These are phyloP conservation scores for Xylariaceae sp. DNA, from an alignment of 2,329 filamentous ascomycete species.

Conservation along the genomic window DNA sequence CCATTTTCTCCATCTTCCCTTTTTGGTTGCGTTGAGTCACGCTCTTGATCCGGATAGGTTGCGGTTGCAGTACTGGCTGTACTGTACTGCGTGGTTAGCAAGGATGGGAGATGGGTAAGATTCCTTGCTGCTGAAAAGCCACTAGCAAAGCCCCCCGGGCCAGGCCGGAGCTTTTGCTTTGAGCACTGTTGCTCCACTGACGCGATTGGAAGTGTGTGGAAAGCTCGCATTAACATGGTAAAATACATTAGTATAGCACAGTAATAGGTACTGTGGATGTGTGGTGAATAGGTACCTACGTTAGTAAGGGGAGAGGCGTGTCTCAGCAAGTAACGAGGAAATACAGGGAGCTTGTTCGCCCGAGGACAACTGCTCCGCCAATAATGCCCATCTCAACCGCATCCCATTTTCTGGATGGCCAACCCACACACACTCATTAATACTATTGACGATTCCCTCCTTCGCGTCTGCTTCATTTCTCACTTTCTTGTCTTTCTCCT, in stretches of 20 bases:
- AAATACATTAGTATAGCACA: too few species aligned
- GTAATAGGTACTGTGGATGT: too few species aligned
- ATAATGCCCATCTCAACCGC: neutral
- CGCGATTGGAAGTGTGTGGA: conserved; percentile 11
- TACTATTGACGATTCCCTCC: conserved; percentile 16
- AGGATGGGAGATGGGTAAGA: conserved; percentile 1
- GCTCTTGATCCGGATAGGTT: too few species aligned
- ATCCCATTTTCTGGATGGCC: conserved; percentile 6
- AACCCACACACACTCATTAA: conserved; percentile 13
- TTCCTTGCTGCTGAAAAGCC: neutral
- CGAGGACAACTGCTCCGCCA: neutral
- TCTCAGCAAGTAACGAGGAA: neutral
- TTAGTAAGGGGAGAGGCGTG: neutral
- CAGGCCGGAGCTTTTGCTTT: neutral
- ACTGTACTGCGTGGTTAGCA: neutral
- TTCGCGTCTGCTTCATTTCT: neutral
- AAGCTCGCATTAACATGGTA: neutral
- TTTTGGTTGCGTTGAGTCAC: too few species aligned
- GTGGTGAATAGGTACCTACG: neutral
- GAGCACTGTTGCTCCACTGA: conserved; percentile 7
- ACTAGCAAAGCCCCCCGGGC: conserved; percentile 12
- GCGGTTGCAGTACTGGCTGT: too few species aligned
- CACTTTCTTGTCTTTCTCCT: neutral
- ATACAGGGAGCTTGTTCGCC: neutral
- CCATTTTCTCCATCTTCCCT: too few species aligned